Evolutionary conservation across 371 early-diverging fungal genomes (phyloP).

Genomic region (Cladochytrium tenue): DNA sequence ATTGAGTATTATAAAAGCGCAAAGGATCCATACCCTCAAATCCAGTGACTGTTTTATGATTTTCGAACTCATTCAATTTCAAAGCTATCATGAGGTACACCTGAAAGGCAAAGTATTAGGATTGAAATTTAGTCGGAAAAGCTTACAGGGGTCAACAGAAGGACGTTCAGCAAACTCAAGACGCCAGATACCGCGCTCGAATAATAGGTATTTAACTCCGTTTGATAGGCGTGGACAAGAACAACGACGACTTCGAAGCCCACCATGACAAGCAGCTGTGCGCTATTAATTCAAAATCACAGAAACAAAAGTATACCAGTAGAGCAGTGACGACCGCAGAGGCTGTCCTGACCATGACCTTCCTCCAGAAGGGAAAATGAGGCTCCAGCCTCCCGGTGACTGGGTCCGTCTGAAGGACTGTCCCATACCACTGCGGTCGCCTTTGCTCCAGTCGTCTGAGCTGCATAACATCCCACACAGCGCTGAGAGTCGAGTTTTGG

Average conservation of each 20-base stretch:
- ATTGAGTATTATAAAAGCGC: neutral
- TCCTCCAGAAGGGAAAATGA: slow-evolving; percentile 8
- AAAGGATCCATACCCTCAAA: slow-evolving; percentile 16
- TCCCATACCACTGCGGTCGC: slow-evolving; percentile 54
- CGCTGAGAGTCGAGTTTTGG: slow-evolving; percentile 42
- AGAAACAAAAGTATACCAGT: neutral
- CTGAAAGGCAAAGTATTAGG: slow-evolving; percentile 7
- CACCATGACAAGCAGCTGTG: slow-evolving; percentile 25
- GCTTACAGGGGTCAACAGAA: slow-evolving; percentile 39
- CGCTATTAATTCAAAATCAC: neutral
- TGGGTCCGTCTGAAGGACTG: slow-evolving; percentile 14
- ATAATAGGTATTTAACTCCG: slow-evolving; percentile 9
- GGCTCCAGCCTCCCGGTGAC: slow-evolving; percentile 22
- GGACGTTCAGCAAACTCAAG: slow-evolving; percentile 27
- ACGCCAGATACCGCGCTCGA: slow-evolving; percentile 19
- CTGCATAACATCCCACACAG: slow-evolving; percentile 59
- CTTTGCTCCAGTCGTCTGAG: slow-evolving; percentile 45
- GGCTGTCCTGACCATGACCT: neutral
- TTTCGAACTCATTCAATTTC: slow-evolving; percentile 24
- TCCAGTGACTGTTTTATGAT: slow-evolving; percentile 25
- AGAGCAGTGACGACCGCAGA: slow-evolving; percentile 15
- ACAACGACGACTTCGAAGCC: slow-evolving; percentile 18
- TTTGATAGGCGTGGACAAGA: slow-evolving; percentile 14
- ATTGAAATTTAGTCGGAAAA: neutral
- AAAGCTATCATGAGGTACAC: slow-evolving; percentile 12